Base-by-base conservation (phyloP, 2,329 filamentous ascomycete species). In the Epichloe hybrida region DNA sequence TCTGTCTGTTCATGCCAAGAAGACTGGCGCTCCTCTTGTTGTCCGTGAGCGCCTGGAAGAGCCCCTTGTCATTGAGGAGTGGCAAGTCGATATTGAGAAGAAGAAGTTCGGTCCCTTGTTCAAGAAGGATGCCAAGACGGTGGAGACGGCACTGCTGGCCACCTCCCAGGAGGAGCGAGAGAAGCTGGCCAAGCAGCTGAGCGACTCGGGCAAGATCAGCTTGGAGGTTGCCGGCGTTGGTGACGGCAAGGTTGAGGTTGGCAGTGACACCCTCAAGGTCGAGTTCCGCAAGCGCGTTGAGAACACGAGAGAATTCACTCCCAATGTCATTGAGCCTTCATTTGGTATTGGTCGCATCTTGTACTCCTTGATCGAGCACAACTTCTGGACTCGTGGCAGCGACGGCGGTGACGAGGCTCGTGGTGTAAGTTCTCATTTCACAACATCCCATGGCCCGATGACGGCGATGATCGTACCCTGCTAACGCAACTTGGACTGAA, bases 341-440 rank as follows among this genome's bases (percentile, higher is more conserved):
- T 98, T 97, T 62, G 91, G 91, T 74, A 95, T 97, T 62, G 93
- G 91, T 53, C 82, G 91, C 60, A 96, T 97, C 55, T 74, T 97
- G 52, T 97, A 95, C 74, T 83, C 86, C 54, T 73, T 98, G 61
- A 86, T 95, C 64, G 93, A 98, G 73, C 93, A 98, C 71, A 83
- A 80, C 66, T 98, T 90, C 79, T 98, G 93, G 91, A 88, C 83
- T 50, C 86, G 93, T 56, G 75, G 66, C 50, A 75, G 66, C 53
- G 79, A 70, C 8, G 67, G 81, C 48, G 83, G 68, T 49, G 80
- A 72, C 47, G 89, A 93, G 66, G 84, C 88, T 50, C 86, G 90
- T 65, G 85, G 86, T 69, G 88, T 91, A 82, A 77, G 85, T 81
- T 51, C 2, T 7, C 20, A 39, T 37, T 7, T 12, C 39, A 17